Evolutionary conservation across 768 basidiomycete species (phyloP).

Genomic region (Leccinum disarticulatum): DNA sequence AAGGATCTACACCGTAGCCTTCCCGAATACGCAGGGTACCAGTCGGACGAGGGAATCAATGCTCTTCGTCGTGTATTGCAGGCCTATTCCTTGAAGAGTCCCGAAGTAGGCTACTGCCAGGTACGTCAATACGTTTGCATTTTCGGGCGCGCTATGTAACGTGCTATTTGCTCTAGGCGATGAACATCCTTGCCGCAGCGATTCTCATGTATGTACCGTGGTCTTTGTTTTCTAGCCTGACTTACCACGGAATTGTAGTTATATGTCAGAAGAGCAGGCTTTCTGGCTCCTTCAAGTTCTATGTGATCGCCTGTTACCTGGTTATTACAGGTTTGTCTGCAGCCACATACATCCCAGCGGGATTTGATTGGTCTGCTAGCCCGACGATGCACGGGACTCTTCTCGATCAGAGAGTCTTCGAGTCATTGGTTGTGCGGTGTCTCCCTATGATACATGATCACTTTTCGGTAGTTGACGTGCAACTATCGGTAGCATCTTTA

Average conservation of each 20-base stretch:
- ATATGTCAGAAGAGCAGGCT: constrained; percentile 98
- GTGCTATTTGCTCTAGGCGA: constrained; percentile 54
- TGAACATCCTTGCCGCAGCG: constrained; percentile 98
- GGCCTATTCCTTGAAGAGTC: constrained; percentile 95
- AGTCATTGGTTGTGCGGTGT: constrained; percentile 85
- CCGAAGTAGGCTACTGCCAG: constrained; percentile 94
- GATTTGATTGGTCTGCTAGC: constrained; percentile 39
- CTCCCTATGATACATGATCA: constrained; percentile 94
- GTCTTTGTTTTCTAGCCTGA: not conserved
- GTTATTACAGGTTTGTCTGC: constrained; percentile 83
- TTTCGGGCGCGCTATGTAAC: not conserved
- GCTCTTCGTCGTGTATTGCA: constrained; percentile 88
- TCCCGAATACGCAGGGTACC: constrained; percentile 96
- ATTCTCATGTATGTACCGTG: constrained; percentile 70
- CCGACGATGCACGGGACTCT: constrained; percentile 99
- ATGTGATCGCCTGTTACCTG: constrained; percentile 91
- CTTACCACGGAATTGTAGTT: constrained; percentile 48
- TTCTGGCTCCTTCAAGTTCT: constrained; percentile 97
- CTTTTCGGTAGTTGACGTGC: constrained; percentile 88
- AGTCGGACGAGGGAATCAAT: constrained; percentile 81
- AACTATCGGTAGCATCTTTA: constrained; percentile 92
- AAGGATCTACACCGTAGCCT: constrained; percentile 95
- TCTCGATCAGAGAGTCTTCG: constrained; percentile 97
- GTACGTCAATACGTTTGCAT: constrained; percentile 35
- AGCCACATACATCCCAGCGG: not conserved